Base-by-base conservation (phyloP, 768 basidiomycete species). In the Lactifluus piperatus region DNA sequence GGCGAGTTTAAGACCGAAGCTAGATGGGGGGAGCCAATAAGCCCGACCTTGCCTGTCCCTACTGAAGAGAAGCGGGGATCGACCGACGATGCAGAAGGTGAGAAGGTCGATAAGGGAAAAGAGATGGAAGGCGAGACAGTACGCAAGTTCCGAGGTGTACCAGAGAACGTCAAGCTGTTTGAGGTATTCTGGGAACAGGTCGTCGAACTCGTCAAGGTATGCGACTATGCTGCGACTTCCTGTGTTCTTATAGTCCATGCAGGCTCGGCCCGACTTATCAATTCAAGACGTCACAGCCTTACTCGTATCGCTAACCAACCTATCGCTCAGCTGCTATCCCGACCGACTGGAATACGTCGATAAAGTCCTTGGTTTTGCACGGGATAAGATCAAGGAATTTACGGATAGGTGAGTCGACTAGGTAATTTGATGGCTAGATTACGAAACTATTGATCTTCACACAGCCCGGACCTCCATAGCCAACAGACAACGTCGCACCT, bases 171-270 rank as follows among this genome's bases (percentile, higher is more conserved):
- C 24, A 91, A 88, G 68, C 73, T 99, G 52, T 99, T 99, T 62
- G 97, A 99, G 69, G 94, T 98, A 11, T 99, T 98, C 71, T 99
- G 97, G 95, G 86, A 89, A 63, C 97, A 99, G 70, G 92, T 98
- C 5, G 94, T 98, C 11, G 88, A 97, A 70, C 82, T 99, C 27
- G 94, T 99, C 77, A 97, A 94, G 82, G 94, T 91, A 65, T 44
- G 50, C 5, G 16, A n/a, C 0, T 7, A 22, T 34, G 29, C 20
- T 54, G 26, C 30, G 32, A 11, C 14, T 24, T 58, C n/a, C 29
- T 22, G 2, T 45, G 32, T 29, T 22, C 46, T 69, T 41, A 46
- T 34, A 32, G 30, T 11, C 30, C 18, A 47, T 13, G 34, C 48
- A 95, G 94, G 94, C 95, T 60, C 88, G 97, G 60, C 97, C 97